Base-by-base conservation (phyloP, 176 grass and related monocot species). In the Coix lacrymajobi region DNA sequence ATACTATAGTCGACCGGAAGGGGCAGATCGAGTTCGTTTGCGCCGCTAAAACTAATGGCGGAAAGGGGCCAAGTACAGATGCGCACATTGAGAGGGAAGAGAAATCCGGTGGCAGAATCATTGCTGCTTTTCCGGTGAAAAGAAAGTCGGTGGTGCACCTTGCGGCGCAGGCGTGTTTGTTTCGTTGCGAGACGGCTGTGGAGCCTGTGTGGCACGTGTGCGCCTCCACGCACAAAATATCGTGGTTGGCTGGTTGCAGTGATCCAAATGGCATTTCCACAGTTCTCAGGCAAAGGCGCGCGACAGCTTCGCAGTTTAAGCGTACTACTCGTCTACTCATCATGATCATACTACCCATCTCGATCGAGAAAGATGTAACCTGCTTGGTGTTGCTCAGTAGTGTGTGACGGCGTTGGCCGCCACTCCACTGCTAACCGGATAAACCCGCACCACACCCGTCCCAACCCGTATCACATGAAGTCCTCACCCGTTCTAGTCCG, bases 11-110 rank as follows among this genome's bases (percentile, higher is more conserved):
- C n/a, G 33, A 14, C 25, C 17, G 82, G 87, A 89, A 68, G 77
- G 87, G 87, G 82, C 69, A 80, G 82, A 76, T 89, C 87, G 87
- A 64, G 63, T 28, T 52, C 77, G 78, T 77, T 29, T 4, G 87
- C 14, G 63, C 6, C 7, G 6, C 0, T 13, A 19, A 67, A 76
- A 89, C 71, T 12, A 33, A 44, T 40, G 87, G 82, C 14, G 34
- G 78, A 78, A 54, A 58, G 29, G 31, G 17, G 24, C n/a, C 83
- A 81, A 58, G 88, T 72, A 65, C 64, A 85, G 71, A 85, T 85
- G 82, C 83, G 88, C 88, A 85, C 72, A 71, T 65, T 17, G n/a
- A n/a, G n/a, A n/a, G n/a, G n/a, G 11, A 0, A 76, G 72, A 11
- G 83, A 77, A 89, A 89, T 85, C 71, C 88, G 4, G 0, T 6